These are phyloP conservation scores for Madurella fahalii DNA, from an alignment of 2,329 filamentous ascomycete species.

Conservation along the genomic window DNA sequence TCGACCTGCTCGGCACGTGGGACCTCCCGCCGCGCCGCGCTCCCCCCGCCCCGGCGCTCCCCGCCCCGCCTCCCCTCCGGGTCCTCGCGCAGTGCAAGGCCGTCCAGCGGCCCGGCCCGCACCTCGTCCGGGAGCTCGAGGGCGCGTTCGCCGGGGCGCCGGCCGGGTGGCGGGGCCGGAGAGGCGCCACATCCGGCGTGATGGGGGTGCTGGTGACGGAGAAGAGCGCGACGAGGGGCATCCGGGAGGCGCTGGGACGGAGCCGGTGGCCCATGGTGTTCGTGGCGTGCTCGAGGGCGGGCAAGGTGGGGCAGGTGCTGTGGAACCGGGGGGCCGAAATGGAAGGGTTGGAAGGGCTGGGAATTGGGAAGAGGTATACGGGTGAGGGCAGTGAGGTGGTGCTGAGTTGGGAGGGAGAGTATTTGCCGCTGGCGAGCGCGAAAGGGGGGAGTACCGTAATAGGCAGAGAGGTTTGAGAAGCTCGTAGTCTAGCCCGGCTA, in stretches of 20 bases:
- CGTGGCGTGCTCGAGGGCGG: conserved; percentile 56
- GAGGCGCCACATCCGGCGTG: conserved; percentile 40
- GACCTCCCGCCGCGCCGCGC: conserved; percentile 42
- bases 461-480: background rate
- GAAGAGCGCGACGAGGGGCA: conserved; percentile 69
- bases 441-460: background rate
- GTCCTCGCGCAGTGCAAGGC: conserved; percentile 68
- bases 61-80: conserved; percentile 34
- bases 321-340: conserved; percentile 66
- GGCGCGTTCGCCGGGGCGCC: conserved; percentile 74
- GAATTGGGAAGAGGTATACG: conserved; percentile 45
- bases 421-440: conserved; percentile 22
- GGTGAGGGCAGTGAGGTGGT: conserved; percentile 39
- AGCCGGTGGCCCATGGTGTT: conserved; percentile 70
- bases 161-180: conserved; percentile 59
- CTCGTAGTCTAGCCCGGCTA: background rate
- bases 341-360: conserved; percentile 57
- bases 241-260: conserved; percentile 65
- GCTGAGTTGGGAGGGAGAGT: conserved; percentile 49
- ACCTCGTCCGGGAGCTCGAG: conserved; percentile 68
- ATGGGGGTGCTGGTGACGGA: conserved; percentile 69
- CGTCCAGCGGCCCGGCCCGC: conserved; percentile 50
- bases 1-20: conserved; percentile 73
- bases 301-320: conserved; percentile 61
- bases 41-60: background rate